These are phyloP conservation scores for Huntiella savannae DNA, from an alignment of 2,329 filamentous ascomycete species.

Conservation along the genomic window DNA sequence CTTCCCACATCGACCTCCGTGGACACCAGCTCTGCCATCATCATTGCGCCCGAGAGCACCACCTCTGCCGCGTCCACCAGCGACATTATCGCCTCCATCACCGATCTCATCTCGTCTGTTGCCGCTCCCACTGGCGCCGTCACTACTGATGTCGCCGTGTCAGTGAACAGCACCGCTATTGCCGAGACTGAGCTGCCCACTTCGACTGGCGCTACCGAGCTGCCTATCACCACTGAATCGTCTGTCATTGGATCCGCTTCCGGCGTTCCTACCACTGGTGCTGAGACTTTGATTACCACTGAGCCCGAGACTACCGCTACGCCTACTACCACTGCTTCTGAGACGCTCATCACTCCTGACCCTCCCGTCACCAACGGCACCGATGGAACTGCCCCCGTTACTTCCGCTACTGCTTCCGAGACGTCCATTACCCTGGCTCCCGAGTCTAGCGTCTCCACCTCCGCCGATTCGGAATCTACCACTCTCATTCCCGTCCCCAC, in stretches of 20 bases:
- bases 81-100: conserved; percentile 3
- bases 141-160: not conserved
- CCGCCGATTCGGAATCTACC: conserved; percentile 11
- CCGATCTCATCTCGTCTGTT: conserved; percentile 1
- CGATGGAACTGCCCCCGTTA: conserved; percentile 6
- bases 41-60: conserved; percentile 11
- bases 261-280: conserved; percentile 6
- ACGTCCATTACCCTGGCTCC: conserved; percentile 9
- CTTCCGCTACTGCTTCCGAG: conserved; percentile 3
- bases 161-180: not conserved
- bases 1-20: not conserved
- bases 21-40: not conserved
- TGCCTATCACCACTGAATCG: not conserved
- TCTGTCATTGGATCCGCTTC: conserved; percentile 5
- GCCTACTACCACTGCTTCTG: not conserved
- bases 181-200: conserved; percentile 7
- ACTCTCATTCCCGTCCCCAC: conserved; percentile 11
- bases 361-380: conserved; percentile 8
- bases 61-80: conserved; percentile 13
- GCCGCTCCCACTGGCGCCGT: conserved; percentile 1
- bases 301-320: conserved; percentile 2
- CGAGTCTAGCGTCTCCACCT: conserved; percentile 10
- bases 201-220: not conserved
- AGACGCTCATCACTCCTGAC: conserved; percentile 12
- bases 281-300: conserved; percentile 9